Base-by-base conservation (phyloP, 768 basidiomycete species). In the Hemileccinum impolitum region DNA sequence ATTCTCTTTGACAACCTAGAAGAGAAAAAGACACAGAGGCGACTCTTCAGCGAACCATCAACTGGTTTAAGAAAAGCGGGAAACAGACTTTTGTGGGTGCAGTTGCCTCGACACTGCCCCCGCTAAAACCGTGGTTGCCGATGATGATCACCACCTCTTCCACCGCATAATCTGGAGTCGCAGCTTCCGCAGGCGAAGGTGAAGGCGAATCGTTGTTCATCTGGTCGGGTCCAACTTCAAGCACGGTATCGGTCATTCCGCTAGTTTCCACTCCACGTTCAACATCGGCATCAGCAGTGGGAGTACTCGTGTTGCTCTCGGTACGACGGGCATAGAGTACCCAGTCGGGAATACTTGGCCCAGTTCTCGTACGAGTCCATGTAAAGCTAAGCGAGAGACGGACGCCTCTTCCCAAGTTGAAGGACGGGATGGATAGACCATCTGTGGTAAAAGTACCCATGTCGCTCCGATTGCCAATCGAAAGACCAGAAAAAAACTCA, bases 341-440 rank as follows among this genome's bases (percentile, higher is more conserved):
- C 80, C 80, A 81, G 32, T 81, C 80, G 9, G 76, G 76, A 41
- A 52, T 6, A 12, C 26, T 26, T 26, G 53, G 39, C 11, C 59
- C 67, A 14, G 65, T 61, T 31, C 64, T 59, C 10, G 68, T 69
- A 31, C 60, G 62, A 2, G 74, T 76, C 60, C 72, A 68, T 1
- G 78, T 77, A 12, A 60, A 59, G 8, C 75, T 69, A 12, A 81
- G 52, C 9, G 78, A 77, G 4, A 75, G 73, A 12, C 72, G 70
- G 19, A 75, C 65, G 10, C 58, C 75, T 41, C 73, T 72, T 11
- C 82, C 75, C 17, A 80, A 58, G 35, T 72, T 78, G 67, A 86
- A 84, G 66, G 81, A 80, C 3, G 84, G 83, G 40, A 87, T 86
- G 10, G 84, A 85, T 13, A 87, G 67, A 18, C 84, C 84, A 60